Base-by-base conservation (phyloP, 805 yeast species). In the Monosporozyma unispora region DNA sequence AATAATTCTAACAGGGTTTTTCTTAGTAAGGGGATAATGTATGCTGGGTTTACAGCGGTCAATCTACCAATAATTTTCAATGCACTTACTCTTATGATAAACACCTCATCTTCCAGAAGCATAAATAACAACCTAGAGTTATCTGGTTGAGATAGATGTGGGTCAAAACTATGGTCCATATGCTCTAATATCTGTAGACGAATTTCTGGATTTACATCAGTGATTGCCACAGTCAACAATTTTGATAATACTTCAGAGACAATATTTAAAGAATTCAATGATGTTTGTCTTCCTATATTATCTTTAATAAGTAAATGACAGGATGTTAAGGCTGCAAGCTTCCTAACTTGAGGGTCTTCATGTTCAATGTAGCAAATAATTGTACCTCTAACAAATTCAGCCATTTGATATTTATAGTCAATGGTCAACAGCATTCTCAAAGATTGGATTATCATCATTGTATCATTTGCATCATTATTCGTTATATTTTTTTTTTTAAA, bases 101-200 rank as follows among this genome's bases (percentile, higher is more conserved):
- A 91, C 1, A 77, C 77, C 63, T 89, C 97, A 66, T 90, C 98
- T 61, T 91, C 85, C 51, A 90, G 70, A 0, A 96, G 90, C 70
- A 88, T 84, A 59, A 91, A 87, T 29, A 90, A 70, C 6, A 88
- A 68, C 48, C 84, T 75, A 16, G 89, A 91, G 62, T 88, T 89
- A 49, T 85, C 93, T 0, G 96, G 93, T 63, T 91, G 97, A 0
- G 96, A 85, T 35, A 90, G 68, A 59, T 91, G 97, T 0, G 95
- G 85, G 58, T 91, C 96, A 62, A 90, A 84, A 52, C 76, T 75
- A 2, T 80, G 77, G 31, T 87, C 87, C 41, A 91, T 70, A 41
- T 88, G 75, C 44, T 74, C 74, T 52, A 91, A 70, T 0, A 91
- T 87, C 51, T 84, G 87, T 3, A 86, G 66, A 48, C 98, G 72